Evolutionary conservation across 2,329 filamentous ascomycete genomes (phyloP).

Genomic region (Hypoxylon sp.): DNA sequence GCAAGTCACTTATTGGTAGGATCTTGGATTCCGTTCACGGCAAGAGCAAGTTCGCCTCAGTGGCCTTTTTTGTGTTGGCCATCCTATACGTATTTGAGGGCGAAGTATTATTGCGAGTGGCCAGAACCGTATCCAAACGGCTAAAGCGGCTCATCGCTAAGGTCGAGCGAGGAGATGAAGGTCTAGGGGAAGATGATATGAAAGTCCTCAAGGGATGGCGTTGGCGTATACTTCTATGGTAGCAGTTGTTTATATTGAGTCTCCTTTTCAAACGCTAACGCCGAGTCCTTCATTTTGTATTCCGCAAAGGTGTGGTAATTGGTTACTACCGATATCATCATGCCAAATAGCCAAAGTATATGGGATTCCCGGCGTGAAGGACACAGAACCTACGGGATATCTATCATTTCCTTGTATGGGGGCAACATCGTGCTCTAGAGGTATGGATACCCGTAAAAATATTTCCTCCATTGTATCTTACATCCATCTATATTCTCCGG

Average conservation of each 20-base stretch:
- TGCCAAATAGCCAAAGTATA: not conserved
- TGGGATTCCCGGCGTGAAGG: not conserved
- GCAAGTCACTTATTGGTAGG: slow-evolving; percentile 65
- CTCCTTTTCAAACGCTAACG: not conserved
- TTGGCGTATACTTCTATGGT: slow-evolving; percentile 68
- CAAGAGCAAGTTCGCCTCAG: slow-evolving; percentile 62
- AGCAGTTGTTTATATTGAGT: slow-evolving; percentile 40
- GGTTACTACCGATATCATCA: not conserved
- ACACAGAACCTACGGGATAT: not conserved
- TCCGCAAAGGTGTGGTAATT: not conserved
- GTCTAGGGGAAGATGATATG: slow-evolving; percentile 65
- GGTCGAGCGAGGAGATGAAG: slow-evolving; percentile 64
- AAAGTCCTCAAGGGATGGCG: slow-evolving; percentile 68
- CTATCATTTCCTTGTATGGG: not conserved
- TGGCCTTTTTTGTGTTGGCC: slow-evolving; percentile 70
- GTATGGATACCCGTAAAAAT: not conserved
- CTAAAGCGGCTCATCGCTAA: slow-evolving; percentile 64
- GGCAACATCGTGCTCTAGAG: not conserved
- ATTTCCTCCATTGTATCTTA: not conserved
- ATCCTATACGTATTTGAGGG: slow-evolving; percentile 72
- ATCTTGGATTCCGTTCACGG: slow-evolving; percentile 64
- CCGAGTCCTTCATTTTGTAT: not conserved
- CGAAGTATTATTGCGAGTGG: slow-evolving; percentile 70
- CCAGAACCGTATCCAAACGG: slow-evolving; percentile 65
- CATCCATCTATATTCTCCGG: not conserved